Evolutionary conservation across 2,329 filamentous ascomycete species (phyloP).

Genomic region (Xylariomycetidae sp.): DNA sequence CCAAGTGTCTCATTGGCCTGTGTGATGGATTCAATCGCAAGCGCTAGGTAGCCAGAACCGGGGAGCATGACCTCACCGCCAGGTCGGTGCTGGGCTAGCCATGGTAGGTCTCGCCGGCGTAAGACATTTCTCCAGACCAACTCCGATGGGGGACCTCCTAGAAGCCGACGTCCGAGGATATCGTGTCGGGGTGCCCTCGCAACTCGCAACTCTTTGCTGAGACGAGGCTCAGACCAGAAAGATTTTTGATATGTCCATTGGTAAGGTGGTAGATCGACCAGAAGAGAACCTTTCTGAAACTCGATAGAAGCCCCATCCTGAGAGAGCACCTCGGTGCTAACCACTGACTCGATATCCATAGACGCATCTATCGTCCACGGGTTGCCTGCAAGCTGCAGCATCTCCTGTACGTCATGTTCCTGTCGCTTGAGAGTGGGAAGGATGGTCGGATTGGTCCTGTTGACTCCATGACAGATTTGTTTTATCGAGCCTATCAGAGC

Average conservation of each 20-base stretch:
- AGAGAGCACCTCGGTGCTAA: background rate
- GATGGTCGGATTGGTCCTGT: background rate
- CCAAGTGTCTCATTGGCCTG: too few species aligned
- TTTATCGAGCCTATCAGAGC: background rate
- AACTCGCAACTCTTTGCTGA: background rate
- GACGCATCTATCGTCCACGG: background rate
- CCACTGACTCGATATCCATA: background rate
- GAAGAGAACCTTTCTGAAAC: background rate
- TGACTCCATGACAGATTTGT: background rate
- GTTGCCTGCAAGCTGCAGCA: slow-evolving; percentile 2
- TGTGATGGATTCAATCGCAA: too few species aligned
- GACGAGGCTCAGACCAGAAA: background rate
- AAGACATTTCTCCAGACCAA: slow-evolving; percentile 2
- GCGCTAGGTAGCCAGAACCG: too few species aligned
- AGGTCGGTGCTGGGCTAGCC: slow-evolving; percentile 1
- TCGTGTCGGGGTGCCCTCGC: slow-evolving; percentile 1
- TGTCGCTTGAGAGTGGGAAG: slow-evolving; percentile 2
- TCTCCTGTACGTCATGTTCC: background rate
- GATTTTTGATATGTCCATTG: slow-evolving; percentile 1
- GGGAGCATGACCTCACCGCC: too few species aligned
- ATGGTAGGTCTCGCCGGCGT: slow-evolving; percentile 2
- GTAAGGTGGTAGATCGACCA: slow-evolving; percentile 2
- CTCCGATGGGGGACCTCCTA: background rate
- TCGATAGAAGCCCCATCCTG: background rate
- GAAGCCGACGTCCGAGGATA: slow-evolving; percentile 1